These are phyloP conservation scores for Bryoerythrophyllum caledonicum DNA, from an alignment of 225 moss, liverwort and hornwort genomes.

Conservation along the genomic window DNA sequence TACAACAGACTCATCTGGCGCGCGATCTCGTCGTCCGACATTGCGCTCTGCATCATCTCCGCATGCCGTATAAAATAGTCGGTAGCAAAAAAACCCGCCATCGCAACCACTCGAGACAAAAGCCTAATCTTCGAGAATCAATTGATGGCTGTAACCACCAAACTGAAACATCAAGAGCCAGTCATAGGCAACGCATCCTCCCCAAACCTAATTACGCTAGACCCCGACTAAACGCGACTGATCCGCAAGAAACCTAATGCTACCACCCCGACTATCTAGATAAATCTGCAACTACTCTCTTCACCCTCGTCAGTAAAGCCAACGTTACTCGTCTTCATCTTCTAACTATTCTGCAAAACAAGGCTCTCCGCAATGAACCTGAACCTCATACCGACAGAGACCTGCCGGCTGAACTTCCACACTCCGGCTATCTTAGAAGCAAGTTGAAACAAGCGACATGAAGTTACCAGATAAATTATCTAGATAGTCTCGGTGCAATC, in stretches of 20 bases:
- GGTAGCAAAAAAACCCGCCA: not conserved
- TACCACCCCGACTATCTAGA: too few relatives aligned
- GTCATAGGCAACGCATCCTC: not conserved
- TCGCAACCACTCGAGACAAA: not conserved
- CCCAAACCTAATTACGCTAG: not conserved
- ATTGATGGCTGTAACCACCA: not conserved
- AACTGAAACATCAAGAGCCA: not conserved
- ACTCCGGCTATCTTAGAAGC: too few relatives aligned
- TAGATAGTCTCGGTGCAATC: too few relatives aligned
- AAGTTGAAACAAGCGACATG: too few relatives aligned
- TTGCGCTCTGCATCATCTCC: not conserved
- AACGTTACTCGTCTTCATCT: too few relatives aligned
- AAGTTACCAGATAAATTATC: too few relatives aligned
- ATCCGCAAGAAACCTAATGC: not conserved
- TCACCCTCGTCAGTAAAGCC: too few relatives aligned
- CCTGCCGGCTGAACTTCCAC: too few relatives aligned
- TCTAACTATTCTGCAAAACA: too few relatives aligned
- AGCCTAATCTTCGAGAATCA: not conserved
- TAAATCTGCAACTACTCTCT: too few relatives aligned
- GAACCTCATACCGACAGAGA: not conserved
- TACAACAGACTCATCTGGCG: not conserved
- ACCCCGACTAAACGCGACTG: too few relatives aligned
- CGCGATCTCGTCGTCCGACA: slow-evolving; percentile 11
- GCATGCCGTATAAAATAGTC: not conserved
- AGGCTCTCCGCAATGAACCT: too few relatives aligned